Evolutionary conservation across 108 stramenopile species (phyloP).

Genomic region (Conticribra guillardii): DNA sequence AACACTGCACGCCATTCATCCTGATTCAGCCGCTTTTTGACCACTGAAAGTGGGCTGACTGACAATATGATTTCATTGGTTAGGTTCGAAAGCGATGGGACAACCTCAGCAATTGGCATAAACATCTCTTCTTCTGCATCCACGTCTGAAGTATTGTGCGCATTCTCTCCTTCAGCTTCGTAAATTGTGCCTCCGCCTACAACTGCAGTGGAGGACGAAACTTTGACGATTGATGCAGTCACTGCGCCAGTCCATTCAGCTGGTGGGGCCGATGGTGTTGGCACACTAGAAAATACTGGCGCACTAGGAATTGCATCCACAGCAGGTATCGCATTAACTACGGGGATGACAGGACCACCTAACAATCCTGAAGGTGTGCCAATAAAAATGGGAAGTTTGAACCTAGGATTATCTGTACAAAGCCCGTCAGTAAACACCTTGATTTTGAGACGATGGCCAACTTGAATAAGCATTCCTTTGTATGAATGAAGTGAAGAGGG

Average conservation of each 20-base stretch:
- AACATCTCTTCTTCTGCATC: background rate
- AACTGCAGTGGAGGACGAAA: background rate
- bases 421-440: slow-evolving; percentile 23
- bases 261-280: slow-evolving; percentile 11
- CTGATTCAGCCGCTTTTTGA: slow-evolving; percentile 11
- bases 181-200: slow-evolving; percentile 1
- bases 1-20: slow-evolving; percentile 41
- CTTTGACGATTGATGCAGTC: slow-evolving; percentile 14
- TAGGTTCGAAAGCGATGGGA: background rate
- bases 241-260: slow-evolving; percentile 9
- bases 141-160: slow-evolving; percentile 7
- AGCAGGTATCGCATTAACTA: background rate
- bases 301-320: background rate
- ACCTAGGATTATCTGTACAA: slow-evolving; percentile 22
- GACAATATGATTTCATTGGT: background rate
- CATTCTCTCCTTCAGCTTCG: background rate
- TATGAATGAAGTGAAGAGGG: background rate
- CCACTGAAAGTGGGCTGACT: background rate
- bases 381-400: background rate
- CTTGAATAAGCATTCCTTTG: slow-evolving; percentile 2
- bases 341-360: too few relatives aligned
- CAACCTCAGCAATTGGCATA: background rate
- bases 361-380: background rate
- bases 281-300: background rate
- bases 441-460: slow-evolving; percentile 27